Conservation (phyloP, 2,329 filamentous ascomycete species). For the Botrytis cinerea region DNA sequence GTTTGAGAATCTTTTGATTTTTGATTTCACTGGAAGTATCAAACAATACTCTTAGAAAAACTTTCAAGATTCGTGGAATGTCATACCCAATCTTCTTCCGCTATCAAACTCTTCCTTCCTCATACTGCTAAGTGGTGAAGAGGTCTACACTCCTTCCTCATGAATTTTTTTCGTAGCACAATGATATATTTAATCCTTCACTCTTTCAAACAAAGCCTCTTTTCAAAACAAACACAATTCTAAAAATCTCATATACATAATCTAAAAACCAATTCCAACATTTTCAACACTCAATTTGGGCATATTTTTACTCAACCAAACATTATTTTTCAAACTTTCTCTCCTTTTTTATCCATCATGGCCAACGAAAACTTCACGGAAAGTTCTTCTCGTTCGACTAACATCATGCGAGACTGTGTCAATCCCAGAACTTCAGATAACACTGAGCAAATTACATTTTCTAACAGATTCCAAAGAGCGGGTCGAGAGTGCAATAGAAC, state of each 20-base stretch:
- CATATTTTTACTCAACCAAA: neutral
- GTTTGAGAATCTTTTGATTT: neutral
- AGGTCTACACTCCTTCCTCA: neutral
- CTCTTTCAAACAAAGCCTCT: neutral
- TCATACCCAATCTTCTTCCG: neutral
- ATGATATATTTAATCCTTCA: neutral
- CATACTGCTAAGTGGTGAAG: neutral
- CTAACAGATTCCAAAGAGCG: neutral
- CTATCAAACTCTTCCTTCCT: neutral
- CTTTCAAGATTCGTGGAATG: neutral
- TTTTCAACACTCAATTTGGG: neutral
- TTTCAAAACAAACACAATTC: neutral
- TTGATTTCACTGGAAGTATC: neutral
- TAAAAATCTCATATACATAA: neutral
- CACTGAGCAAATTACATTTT: neutral
- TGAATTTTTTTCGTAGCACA: neutral
- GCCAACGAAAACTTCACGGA: neutral
- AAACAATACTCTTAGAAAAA: neutral
- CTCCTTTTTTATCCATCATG: neutral
- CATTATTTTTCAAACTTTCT: neutral
- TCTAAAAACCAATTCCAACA: neutral
- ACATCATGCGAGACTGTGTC: neutral
- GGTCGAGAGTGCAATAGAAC: neutral
- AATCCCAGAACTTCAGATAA: neutral
- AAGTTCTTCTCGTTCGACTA: neutral